phyloP scores from a whole-genome alignment of 805 yeast genomes.

The Geotrichum ghanense region DNA sequence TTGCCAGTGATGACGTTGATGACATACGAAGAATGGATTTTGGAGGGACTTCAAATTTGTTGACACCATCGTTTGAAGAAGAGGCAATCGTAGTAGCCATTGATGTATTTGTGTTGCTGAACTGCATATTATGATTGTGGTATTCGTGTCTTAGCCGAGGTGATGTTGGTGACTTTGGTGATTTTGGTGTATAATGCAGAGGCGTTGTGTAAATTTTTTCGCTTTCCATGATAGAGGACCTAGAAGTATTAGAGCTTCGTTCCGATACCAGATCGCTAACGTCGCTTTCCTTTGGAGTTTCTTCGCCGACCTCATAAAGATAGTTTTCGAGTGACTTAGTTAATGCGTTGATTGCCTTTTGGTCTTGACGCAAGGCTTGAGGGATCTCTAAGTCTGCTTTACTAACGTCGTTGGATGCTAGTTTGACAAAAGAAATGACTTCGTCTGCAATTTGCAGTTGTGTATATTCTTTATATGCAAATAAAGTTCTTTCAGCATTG shows the following conservation, averaged over 20 bases:
- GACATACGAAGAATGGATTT: neutral
- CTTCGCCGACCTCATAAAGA: conserved; percentile 4
- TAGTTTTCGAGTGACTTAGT: conserved; percentile 11
- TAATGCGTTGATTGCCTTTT: conserved; percentile 5
- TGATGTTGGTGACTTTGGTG: neutral
- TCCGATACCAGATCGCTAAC: neutral
- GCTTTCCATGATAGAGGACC: neutral
- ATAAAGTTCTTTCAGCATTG: conserved; percentile 14
- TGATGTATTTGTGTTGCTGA: neutral
- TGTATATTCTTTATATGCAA: conserved; percentile 13
- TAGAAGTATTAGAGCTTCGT: neutral
- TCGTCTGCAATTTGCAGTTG: conserved; percentile 13
- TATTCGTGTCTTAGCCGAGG: too few relatives aligned
- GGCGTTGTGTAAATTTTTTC: neutral
- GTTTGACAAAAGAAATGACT: conserved; percentile 6
- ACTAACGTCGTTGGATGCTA: conserved; percentile 9
- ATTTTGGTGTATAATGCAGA: neutral
- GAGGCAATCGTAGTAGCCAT: neutral
- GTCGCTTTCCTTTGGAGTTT: neutral
- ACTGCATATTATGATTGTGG: neutral
- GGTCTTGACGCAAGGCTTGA: conserved; percentile 6
- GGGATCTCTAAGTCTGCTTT: conserved; percentile 8
- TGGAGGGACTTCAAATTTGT: neutral
- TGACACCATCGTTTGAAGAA: neutral
- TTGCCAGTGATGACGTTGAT: neutral